Evolutionary conservation across 2,329 filamentous ascomycete genomes (phyloP).

Genomic region (Mollisia scopiformis): DNA sequence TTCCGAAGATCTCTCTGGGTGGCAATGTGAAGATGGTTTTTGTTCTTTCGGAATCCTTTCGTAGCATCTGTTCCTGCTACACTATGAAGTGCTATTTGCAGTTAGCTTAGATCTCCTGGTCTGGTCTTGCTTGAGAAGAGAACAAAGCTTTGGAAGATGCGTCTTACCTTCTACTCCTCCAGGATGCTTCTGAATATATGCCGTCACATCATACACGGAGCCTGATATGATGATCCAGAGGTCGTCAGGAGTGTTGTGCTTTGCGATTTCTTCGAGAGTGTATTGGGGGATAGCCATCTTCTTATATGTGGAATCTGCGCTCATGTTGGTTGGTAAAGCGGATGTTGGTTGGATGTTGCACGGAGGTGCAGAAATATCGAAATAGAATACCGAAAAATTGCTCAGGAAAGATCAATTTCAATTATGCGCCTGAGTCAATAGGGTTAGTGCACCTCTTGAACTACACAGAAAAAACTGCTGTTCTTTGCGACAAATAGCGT

Average conservation of each 20-base stretch:
- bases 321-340: too few relatives aligned
- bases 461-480: too few relatives aligned
- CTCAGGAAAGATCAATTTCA: too few relatives aligned
- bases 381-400: too few relatives aligned
- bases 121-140: not conserved
- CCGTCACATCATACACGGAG: not conserved
- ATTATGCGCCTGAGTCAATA: too few relatives aligned
- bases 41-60: not conserved
- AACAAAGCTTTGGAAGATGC: not conserved
- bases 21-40: too few relatives aligned
- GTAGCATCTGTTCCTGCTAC: constrained; percentile 9
- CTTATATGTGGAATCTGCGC: not conserved
- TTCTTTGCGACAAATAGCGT: too few relatives aligned
- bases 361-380: too few relatives aligned
- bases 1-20: too few relatives aligned
- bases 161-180: constrained; percentile 1
- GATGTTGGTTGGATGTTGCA: too few relatives aligned
- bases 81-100: not conserved
- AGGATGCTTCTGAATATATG: constrained; percentile 6
- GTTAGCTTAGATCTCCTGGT: not conserved
- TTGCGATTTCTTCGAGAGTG: not conserved
- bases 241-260: not conserved
- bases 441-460: too few relatives aligned
- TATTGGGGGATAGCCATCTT: not conserved
- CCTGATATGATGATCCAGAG: constrained; percentile 2